Percentiles rank a stretch among this genome's conserved stretches.
Evolutionary conservation across 2,329 filamentous ascomycete species (phyloP).

Genomic region (Penicillium sumatraense): DNA sequence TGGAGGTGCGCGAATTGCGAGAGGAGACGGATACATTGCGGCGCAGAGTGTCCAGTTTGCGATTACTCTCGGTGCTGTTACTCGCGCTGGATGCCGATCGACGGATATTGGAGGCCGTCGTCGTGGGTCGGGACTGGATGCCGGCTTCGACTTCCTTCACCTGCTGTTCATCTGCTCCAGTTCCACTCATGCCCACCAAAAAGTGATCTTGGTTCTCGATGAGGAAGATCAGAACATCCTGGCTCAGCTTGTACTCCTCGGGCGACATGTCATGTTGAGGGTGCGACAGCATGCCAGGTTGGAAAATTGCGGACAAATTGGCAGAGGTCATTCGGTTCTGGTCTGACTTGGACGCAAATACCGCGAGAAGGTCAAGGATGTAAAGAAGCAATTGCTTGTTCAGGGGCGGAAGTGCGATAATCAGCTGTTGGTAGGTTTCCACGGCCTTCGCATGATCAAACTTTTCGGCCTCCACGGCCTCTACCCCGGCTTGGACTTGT

Average conservation of each 20-base stretch:
- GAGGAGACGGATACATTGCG: constrained; percentile 93
- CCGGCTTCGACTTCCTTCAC: constrained; percentile 73
- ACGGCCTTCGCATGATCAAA: constrained; percentile 80
- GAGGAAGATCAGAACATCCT: constrained; percentile 95
- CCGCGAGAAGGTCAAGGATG: constrained; percentile 91
- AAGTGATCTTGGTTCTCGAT: constrained; percentile 99
- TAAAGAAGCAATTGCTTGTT: constrained; percentile 95
- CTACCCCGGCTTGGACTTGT: constrained; percentile 72
- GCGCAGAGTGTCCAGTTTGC: constrained; percentile 75
- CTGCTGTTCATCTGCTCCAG: constrained; percentile 87
- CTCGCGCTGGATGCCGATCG: constrained; percentile 88
- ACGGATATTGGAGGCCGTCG: constrained; percentile 52
- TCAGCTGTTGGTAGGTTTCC: constrained; percentile 80
- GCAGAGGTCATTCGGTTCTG: constrained; percentile 96
- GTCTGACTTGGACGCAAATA: constrained; percentile 96
- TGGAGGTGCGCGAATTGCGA: constrained; percentile 77
- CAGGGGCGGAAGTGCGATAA: constrained; percentile 88
- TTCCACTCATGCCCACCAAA: constrained; percentile 96
- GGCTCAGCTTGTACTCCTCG: constrained; percentile 89
- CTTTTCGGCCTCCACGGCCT: constrained; percentile 70
- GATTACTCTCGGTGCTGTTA: constrained; percentile 82
- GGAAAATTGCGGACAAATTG: constrained; percentile 95
- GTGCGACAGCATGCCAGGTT: constrained; percentile 93
- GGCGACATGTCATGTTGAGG: constrained; percentile 95
- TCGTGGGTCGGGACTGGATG: constrained; percentile 49